These are phyloP conservation scores for Canavalia ensiformis DNA, from an alignment of 306 rosid genomes.

Conservation along the genomic window DNA sequence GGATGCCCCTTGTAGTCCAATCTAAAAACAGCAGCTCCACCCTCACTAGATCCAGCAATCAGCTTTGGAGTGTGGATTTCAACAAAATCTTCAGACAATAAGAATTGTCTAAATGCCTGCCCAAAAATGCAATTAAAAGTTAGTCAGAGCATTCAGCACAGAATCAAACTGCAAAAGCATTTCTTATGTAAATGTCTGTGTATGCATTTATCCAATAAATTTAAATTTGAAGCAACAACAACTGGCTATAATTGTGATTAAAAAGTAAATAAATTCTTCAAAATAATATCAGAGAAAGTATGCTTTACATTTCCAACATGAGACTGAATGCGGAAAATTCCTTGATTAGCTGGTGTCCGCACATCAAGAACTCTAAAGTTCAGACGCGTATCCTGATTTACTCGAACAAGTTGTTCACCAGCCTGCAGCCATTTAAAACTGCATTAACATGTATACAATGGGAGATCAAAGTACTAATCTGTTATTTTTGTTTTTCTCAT, in stretches of 20 bases:
- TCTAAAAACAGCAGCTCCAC: constrained; percentile 94
- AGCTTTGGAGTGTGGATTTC: constrained; percentile 90
- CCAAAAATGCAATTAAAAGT: constrained; percentile 32
- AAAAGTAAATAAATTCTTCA: background rate
- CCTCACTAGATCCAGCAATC: constrained; percentile 95
- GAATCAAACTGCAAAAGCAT: constrained; percentile 14
- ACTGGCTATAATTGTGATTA: background rate
- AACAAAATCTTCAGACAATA: constrained; percentile 55
- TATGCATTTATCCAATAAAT: constrained; percentile 17
- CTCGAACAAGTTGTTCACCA: constrained; percentile 85
- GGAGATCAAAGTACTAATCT: background rate
- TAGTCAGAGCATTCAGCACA: background rate
- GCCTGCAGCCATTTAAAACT: constrained; percentile 61
- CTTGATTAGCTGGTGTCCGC: constrained; percentile 88
- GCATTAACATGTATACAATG: constrained; percentile 37
- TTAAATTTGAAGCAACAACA: background rate
- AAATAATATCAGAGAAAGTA: constrained; percentile 18
- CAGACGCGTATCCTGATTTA: constrained; percentile 91
- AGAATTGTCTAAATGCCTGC: constrained; percentile 84
- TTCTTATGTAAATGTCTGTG: background rate
- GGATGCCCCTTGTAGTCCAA: constrained; percentile 88
- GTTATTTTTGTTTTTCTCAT: too few species aligned
- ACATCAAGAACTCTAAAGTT: constrained; percentile 77
- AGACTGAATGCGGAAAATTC: constrained; percentile 75
- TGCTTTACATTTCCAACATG: constrained; percentile 67